phyloP scores from a whole-genome alignment of 164 flowering plant genomes.

The Chloranthus sessilifolius region DNA sequence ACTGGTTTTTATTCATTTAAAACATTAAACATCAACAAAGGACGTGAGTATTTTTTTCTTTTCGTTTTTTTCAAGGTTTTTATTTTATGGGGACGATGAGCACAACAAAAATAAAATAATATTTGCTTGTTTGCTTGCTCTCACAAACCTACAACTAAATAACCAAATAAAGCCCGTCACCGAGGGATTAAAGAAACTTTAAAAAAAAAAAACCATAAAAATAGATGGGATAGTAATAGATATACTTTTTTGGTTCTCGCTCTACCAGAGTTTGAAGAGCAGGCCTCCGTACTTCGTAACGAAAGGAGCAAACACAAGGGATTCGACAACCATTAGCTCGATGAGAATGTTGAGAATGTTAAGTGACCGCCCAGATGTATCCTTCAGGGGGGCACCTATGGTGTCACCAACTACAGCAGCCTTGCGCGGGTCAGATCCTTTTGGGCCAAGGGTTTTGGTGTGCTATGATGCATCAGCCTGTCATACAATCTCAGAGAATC shows the following conservation, averaged over 20 bases:
- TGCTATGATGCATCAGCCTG: slow-evolving; percentile 87
- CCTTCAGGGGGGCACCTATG: slow-evolving; percentile 84
- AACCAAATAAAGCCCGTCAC: not conserved
- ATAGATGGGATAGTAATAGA: too few relatives aligned
- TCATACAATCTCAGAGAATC: not conserved
- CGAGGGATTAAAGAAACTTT: not conserved
- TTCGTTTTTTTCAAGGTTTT: too few relatives aligned
- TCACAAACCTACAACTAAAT: not conserved
- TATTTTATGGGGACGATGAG: too few relatives aligned
- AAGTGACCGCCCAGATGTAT: slow-evolving; percentile 84
- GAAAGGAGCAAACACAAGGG: slow-evolving; percentile 85
- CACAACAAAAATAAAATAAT: not conserved
- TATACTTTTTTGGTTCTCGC: not conserved
- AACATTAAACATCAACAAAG: too few relatives aligned
- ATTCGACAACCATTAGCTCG: slow-evolving; percentile 91
- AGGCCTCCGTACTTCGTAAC: slow-evolving; percentile 80
- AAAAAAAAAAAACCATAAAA: not conserved
- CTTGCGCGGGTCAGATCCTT: slow-evolving; percentile 84
- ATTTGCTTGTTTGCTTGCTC: not conserved
- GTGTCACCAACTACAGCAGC: slow-evolving; percentile 91
- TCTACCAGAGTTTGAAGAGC: slow-evolving; percentile 51
- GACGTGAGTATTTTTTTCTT: too few relatives aligned
- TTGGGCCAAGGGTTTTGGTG: slow-evolving; percentile 62
- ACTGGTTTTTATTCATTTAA: too few relatives aligned
- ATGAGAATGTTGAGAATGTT: slow-evolving; percentile 85